phyloP scores from a whole-genome alignment of 495 filamentous ascomycete species.

The Penicillium egyptiacum region DNA sequence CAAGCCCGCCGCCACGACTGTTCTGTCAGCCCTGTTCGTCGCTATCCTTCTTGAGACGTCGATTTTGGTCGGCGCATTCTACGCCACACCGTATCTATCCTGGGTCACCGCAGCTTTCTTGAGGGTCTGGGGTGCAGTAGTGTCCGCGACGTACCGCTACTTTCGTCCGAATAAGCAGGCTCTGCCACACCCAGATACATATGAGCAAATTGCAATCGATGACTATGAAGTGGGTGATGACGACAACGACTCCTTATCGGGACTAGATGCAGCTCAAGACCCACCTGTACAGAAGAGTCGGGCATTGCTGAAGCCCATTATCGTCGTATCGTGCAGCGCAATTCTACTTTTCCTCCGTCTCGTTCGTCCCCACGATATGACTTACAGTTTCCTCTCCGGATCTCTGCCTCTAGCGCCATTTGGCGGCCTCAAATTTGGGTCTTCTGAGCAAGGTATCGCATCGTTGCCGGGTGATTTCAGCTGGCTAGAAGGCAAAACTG shows the following conservation, averaged over 20 bases:
- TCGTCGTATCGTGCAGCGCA: constrained; percentile 3
- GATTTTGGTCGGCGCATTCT: constrained; percentile 13
- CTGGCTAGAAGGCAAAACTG: constrained; percentile 15
- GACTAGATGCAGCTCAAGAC: constrained; percentile 6
- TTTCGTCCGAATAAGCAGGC: constrained; percentile 4
- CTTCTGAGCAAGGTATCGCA: neutral
- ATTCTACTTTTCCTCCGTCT: constrained; percentile 7
- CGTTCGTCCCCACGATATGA: constrained; percentile 17
- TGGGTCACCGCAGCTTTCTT: constrained; percentile 10
- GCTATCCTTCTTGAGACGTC: constrained; percentile 8
- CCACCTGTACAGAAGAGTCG: neutral
- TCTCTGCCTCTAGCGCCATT: constrained; percentile 20
- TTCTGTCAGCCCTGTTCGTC: constrained; percentile 10
- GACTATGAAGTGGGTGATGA: constrained; percentile 17
- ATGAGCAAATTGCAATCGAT: constrained; percentile 20
- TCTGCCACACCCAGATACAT: constrained; percentile 4
- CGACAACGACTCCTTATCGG: constrained; percentile 12
- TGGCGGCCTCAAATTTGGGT: constrained; percentile 5
- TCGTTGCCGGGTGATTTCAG: constrained; percentile 10
- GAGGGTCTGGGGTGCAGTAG: constrained; percentile 11
- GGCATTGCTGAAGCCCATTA: constrained; percentile 2
- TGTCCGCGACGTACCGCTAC: constrained; percentile 2
- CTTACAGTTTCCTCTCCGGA: constrained; percentile 16
- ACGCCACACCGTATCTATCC: constrained; percentile 16
- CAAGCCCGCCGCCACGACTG: constrained; percentile 1